phyloP scores from a whole-genome alignment of 148 eudicot genomes.

The Amaranthus cruentus region DNA sequence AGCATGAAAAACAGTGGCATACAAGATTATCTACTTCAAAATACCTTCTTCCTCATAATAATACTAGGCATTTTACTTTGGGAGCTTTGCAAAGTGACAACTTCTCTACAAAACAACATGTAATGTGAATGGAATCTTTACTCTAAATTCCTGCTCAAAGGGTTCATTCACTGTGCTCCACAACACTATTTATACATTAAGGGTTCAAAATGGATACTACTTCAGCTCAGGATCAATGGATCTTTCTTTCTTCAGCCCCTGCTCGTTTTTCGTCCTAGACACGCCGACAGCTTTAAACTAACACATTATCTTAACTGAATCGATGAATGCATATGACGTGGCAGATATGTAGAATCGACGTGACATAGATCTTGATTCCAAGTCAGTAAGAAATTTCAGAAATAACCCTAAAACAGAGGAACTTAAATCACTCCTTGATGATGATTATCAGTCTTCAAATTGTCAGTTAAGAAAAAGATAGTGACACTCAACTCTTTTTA shows the following conservation, averaged over 20 bases:
- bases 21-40: not conserved
- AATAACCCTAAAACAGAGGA: not conserved
- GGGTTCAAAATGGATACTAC: not conserved
- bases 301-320: not conserved
- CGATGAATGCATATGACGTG: not conserved
- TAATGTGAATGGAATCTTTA: conserved; percentile 31
- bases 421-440: not conserved
- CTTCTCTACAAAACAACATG: not conserved
- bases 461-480: conserved; percentile 12
- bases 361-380: not conserved
- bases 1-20: too few relatives aligned
- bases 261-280: not conserved
- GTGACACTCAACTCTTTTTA: conserved; percentile 1
- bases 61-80: not conserved
- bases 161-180: not conserved
- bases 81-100: conserved; percentile 8
- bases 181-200: not conserved
- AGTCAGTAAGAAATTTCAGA: conserved; percentile 10
- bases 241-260: not conserved
- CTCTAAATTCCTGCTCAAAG: not conserved
- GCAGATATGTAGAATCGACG: not conserved
- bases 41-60: not conserved
- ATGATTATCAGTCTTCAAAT: not conserved
- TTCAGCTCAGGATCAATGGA: not conserved
- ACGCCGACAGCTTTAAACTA: too few relatives aligned